Evolutionary conservation across 352 stramenopile genomes (phyloP), one percentile per base, ranked within the genome.

Genomic region (Halophytophthora batemanensis): DNA sequence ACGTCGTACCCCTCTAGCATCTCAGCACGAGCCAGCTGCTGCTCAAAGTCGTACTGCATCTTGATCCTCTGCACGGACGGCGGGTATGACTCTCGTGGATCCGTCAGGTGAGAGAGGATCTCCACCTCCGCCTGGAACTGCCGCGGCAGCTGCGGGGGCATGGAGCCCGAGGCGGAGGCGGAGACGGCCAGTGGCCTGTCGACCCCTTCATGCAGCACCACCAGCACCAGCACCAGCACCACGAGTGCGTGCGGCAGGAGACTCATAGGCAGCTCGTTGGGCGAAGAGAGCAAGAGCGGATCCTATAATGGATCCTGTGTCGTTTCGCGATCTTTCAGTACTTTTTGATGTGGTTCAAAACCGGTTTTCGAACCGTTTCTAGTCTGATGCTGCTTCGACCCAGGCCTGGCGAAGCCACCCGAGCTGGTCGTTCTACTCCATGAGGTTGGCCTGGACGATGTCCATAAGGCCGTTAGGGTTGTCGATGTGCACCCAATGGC

Each of bases 401-500:
- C n/a, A n/a, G n/a, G n/a, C n/a, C n/a, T n/a, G n/a, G n/a, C n/a
- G 40, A 28, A 35, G 1, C 22, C 14, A 21, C 13, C 25, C 33
- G 19, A 7, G 44, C 37, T 42, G 2, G 34, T 60, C 48, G 36
- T 6, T 52, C 46, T 61, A 64, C 29, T 61, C 13, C 15, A 73
- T 17, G 53, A 62, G 66, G 58, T 65, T 74, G n/a, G 33, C 56
- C 36, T 86, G 56, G 28, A 93, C 75, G 39, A 90, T 76, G 33
- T 81, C 56, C 47, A 93, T 68, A n/a, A 93, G 64, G 6, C 80
- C 82, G 18, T 57, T 44, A 0, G 81, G 78, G 61, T 93, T 93
- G 69, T 93, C 82, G 21, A 93, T 88, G 61, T 93, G 82, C 54
- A 93, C 77, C 82, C 82, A 93, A 55, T 93, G 82, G n/a, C 80